Evolutionary conservation across 2,329 filamentous ascomycete species (phyloP).

Genomic region (Ophiostoma sp.): DNA sequence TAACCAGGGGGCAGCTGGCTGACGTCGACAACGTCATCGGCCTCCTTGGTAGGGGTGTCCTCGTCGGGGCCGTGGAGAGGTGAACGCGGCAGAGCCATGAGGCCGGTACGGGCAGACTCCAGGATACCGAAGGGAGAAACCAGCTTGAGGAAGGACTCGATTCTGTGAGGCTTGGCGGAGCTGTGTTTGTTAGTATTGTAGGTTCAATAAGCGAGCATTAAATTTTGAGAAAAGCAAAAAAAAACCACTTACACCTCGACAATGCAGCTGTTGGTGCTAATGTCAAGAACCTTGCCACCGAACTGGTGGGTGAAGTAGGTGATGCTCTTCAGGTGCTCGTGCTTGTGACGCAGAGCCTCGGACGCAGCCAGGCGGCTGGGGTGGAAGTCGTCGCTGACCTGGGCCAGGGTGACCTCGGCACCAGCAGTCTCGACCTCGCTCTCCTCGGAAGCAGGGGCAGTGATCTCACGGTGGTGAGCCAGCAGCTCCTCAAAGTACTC

Average conservation of each 20-base stretch:
- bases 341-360: constrained; percentile 90
- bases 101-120: constrained; percentile 88
- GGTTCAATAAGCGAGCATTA: background rate
- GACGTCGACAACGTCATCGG: constrained; percentile 89
- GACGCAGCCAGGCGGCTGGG: constrained; percentile 79
- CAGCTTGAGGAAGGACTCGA: constrained; percentile 97
- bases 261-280: constrained; percentile 97
- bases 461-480: constrained; percentile 89
- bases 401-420: constrained; percentile 41
- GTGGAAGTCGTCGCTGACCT: constrained; percentile 68
- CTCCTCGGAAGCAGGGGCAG: constrained; percentile 36
- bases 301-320: constrained; percentile 97
- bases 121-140: constrained; percentile 92
- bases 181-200: constrained; percentile 39
- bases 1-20: constrained; percentile 91
- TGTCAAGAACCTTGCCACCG: constrained; percentile 93
- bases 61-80: constrained; percentile 73
- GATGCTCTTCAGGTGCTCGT: constrained; percentile 93
- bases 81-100: constrained; percentile 94
- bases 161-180: constrained; percentile 86
- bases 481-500: constrained; percentile 98
- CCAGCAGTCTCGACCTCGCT: constrained; percentile 42
- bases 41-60: constrained; percentile 68
- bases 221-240: background rate
- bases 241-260: constrained; percentile 72